Evolutionary conservation across 2,329 filamentous ascomycete species (phyloP).

Genomic region (Thielaviopsis musarum): DNA sequence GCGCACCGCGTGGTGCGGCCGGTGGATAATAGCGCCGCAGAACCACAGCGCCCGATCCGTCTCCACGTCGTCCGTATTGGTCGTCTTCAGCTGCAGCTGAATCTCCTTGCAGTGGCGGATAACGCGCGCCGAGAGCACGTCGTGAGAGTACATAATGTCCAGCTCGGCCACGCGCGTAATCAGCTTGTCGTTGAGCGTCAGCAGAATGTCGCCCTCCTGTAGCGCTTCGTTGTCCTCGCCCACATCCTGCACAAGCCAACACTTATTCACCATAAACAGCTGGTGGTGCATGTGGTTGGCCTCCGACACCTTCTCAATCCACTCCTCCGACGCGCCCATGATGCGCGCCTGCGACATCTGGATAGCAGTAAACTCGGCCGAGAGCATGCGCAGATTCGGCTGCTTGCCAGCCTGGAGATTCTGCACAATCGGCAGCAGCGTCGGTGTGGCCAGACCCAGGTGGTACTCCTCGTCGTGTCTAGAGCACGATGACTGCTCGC

Average conservation of each 20-base stretch:
- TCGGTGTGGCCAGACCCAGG: conserved; percentile 76
- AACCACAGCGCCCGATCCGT: conserved; percentile 86
- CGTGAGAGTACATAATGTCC: conserved; percentile 89
- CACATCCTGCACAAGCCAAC: conserved; percentile 45
- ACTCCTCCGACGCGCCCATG: conserved; percentile 91
- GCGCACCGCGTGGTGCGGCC: conserved; percentile 86
- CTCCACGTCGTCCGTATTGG: conserved; percentile 78
- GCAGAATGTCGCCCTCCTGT: conserved; percentile 78
- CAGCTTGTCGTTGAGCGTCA: conserved; percentile 79
- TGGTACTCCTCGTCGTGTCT: conserved; percentile 94
- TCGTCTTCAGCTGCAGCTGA: conserved; percentile 61
- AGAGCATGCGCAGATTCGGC: conserved; percentile 76
- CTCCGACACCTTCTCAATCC: conserved; percentile 78
- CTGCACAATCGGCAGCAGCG: conserved; percentile 71
- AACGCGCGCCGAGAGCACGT: conserved; percentile 66
- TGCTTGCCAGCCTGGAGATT: conserved; percentile 66
- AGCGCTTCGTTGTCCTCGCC: conserved; percentile 30
- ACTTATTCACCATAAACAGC: conserved; percentile 95
- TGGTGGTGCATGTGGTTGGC: conserved; percentile 89
- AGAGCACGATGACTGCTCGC: conserved; percentile 62
- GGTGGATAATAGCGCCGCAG: conserved; percentile 84
- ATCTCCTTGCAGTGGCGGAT: conserved; percentile 74
- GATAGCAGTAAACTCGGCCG: conserved; percentile 85
- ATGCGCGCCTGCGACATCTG: conserved; percentile 94
- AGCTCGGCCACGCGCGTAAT: conserved; percentile 88